Evolutionary conservation across 2,329 filamentous ascomycete species (phyloP).

Genomic region (Aspergillaceae sp.): DNA sequence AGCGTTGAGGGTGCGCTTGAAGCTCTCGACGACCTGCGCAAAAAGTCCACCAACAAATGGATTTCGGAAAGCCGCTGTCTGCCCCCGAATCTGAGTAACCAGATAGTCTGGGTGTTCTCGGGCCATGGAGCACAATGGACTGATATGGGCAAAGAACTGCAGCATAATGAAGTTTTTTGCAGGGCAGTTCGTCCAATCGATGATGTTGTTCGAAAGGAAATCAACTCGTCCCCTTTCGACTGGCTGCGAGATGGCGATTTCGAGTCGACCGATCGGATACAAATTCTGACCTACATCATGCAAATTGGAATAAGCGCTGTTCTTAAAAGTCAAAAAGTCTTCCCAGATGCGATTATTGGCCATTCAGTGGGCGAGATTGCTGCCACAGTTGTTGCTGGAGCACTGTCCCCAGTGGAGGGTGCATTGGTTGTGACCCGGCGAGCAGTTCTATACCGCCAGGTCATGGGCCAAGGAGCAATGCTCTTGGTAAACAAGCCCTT

Average conservation of each 20-base stretch:
- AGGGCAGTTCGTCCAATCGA: constrained; percentile 21
- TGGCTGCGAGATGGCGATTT: constrained; percentile 2
- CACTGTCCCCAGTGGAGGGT: constrained; percentile 23
- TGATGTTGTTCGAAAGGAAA: constrained; percentile 11
- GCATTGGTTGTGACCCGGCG: constrained; percentile 27
- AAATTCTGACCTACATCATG: constrained; percentile 22
- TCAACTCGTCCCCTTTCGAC: constrained; percentile 3
- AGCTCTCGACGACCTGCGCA: constrained; percentile 11
- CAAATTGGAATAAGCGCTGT: constrained; percentile 25
- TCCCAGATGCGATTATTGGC: constrained; percentile 32
- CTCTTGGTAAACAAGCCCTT: constrained; percentile 1
- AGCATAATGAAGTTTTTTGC: constrained; percentile 11
- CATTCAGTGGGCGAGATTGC: constrained; percentile 39
- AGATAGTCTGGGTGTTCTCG: constrained; percentile 30
- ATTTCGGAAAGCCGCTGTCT: constrained; percentile 5
- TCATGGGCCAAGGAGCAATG: constrained; percentile 17
- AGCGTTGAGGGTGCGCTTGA: constrained; percentile 14
- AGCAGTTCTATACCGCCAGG: constrained; percentile 22
- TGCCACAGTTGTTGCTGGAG: constrained; percentile 24
- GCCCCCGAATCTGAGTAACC: constrained; percentile 13
- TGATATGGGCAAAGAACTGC: constrained; percentile 32
- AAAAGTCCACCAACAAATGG: constrained; percentile 7
- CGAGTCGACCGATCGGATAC: constrained; percentile 4
- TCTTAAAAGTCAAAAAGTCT: constrained; percentile 21
- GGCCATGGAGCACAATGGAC: constrained; percentile 38